Conservation (phyloP, 2,329 filamentous ascomycete species). For the Delphinella strobiligena region DNA sequence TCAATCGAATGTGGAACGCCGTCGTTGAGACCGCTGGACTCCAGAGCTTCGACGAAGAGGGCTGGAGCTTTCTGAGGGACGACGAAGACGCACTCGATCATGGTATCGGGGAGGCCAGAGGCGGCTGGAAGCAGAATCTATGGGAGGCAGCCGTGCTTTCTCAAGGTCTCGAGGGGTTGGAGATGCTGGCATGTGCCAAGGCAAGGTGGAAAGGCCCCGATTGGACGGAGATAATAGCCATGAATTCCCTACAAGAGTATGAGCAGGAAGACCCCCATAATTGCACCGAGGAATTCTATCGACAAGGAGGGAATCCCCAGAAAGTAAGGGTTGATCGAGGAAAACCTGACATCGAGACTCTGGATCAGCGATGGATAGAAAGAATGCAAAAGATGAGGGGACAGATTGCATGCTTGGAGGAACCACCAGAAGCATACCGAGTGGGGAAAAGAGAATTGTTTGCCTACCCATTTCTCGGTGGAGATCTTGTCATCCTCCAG, state of each 20-base stretch:
- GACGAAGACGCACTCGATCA: neutral
- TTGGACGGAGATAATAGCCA: too few relatives aligned
- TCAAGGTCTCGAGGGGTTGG: slow-evolving; percentile 20
- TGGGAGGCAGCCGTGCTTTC: slow-evolving; percentile 16
- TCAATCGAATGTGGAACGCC: neutral
- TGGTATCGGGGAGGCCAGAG: neutral
- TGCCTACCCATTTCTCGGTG: too few relatives aligned
- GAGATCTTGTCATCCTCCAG: too few relatives aligned
- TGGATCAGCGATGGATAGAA: too few relatives aligned
- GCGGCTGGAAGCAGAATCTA: slow-evolving; percentile 15
- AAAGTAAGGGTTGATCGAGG: too few relatives aligned
- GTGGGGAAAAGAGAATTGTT: too few relatives aligned
- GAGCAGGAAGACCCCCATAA: neutral
- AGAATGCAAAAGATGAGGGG: too few relatives aligned
- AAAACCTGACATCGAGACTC: too few relatives aligned
- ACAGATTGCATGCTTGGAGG: too few relatives aligned
- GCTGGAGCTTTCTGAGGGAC: neutral
- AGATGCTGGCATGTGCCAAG: slow-evolving; percentile 13
- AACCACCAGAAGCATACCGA: too few relatives aligned
- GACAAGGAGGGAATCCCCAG: too few relatives aligned
- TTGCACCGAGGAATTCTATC: neutral
- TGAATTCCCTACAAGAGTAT: neutral
- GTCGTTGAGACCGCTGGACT: neutral
- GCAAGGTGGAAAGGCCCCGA: neutral
- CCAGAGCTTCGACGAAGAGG: neutral